phyloP scores from a whole-genome alignment of 2,329 filamentous ascomycete species.

The Fusarium sarcochroum region DNA sequence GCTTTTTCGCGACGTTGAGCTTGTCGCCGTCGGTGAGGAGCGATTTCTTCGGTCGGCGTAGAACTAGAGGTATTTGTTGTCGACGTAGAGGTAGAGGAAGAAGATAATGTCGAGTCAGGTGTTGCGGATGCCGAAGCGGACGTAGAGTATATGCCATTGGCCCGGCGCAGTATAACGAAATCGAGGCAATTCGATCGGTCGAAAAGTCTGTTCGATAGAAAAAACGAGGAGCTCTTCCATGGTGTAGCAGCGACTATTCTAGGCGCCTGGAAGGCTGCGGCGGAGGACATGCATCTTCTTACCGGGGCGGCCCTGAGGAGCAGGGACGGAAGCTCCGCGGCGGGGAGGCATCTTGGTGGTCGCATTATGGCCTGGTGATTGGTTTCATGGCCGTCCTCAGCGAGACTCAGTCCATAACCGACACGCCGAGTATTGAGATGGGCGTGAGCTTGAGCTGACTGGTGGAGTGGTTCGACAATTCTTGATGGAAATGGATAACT shows the following conservation, averaged over 20 bases:
- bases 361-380: conserved; percentile 52
- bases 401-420: conserved; percentile 48
- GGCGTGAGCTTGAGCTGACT: conserved; percentile 19
- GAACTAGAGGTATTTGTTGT: conserved; percentile 36
- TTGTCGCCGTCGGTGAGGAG: conserved; percentile 55
- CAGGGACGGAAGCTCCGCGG: conserved; percentile 48
- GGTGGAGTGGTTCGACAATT: conserved; percentile 44
- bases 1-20: conserved; percentile 48
- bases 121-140: conserved; percentile 38
- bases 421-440: conserved; percentile 18
- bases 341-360: conserved; percentile 52
- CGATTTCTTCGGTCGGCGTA: conserved; percentile 44
- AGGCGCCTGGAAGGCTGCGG: conserved; percentile 44
- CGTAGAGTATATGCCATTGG: conserved; percentile 49
- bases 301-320: conserved; percentile 40
- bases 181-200: conserved; percentile 57
- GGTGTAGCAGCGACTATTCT: conserved; percentile 40
- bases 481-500: conserved; percentile 33
- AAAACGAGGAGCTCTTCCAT: conserved; percentile 48
- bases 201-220: conserved; percentile 55
- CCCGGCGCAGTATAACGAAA: conserved; percentile 49
- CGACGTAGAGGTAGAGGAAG: conserved; percentile 38
- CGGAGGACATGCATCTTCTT: conserved; percentile 52
- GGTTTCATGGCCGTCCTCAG: conserved; percentile 49
- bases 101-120: conserved; percentile 37